Evolutionary conservation across 2,329 filamentous ascomycete genomes (phyloP), one percentile per base, ranked within the genome.

Genomic region (Apiospora rasikravindrae): DNA sequence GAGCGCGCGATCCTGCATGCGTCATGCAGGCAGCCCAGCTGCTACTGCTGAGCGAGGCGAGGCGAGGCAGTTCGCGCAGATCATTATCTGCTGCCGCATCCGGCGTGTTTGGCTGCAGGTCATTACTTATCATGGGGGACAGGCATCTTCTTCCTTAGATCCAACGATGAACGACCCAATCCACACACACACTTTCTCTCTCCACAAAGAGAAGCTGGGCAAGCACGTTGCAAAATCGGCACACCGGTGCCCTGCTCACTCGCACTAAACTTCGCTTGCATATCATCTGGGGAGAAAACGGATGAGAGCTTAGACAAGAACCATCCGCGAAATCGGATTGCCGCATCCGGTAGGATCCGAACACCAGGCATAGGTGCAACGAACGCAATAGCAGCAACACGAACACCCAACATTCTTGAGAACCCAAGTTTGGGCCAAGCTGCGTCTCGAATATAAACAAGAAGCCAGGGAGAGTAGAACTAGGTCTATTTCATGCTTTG

Each of bases 1-100:
- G 29, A 61, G 57, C 33, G 10, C 53, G 53, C 53, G 53, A 37
- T 19, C 57, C 57, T 64, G 57, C 57, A 64, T 64, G 57, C 57
- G 57, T 40, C 29, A 37, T 64, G 57, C 57, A 33, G 33, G 33
- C 57, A 14, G 57, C 57, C 29, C 29, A n/a, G 57, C 33, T 37
- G 57, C 33, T 37, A 10, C 24, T 26, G 11, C 51, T 57, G 24
- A 19, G 44, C 44, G 44, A 45, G 24, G 33, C 33, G 33, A 37
- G n/a, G 47, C 7, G 47, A 64, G 57, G 57, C 57, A 40, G 57
- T 40, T 40, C 57, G 26, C 51, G 57, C 33, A 64, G 33, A 64
- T 64, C 57, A 5, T n/a, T 37, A 14, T n/a, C 57, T 40, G 22
- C 57, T 64, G 57, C 57, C 57, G 57, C 57, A 64, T 64, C 22